phyloP scores from a whole-genome alignment of 768 basidiomycete genomes.

The Polyporus arcularius region DNA sequence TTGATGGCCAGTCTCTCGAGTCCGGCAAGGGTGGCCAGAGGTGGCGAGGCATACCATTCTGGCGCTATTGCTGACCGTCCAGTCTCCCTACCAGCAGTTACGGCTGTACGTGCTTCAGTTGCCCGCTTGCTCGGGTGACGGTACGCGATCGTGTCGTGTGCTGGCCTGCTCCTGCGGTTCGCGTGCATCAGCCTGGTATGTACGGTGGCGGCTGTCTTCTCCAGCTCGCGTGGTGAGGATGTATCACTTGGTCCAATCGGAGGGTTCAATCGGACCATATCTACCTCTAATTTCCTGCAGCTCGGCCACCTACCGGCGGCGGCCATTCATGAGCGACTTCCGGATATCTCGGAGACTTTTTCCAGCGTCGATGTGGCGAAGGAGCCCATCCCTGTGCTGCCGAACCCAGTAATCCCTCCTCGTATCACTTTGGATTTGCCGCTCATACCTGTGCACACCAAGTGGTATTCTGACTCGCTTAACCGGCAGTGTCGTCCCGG shows the following conservation, averaged over 20 bases:
- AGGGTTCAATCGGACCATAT: conserved; percentile 85
- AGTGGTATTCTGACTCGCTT: conserved; percentile 99
- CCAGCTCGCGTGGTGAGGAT: conserved; percentile 93
- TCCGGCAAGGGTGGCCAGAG: conserved; percentile 99
- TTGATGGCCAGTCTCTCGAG: conserved; percentile 96
- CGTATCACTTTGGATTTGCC: background rate
- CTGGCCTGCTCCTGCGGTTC: conserved; percentile 96
- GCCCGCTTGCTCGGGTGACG: conserved; percentile 98
- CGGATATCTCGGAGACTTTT: conserved; percentile 99
- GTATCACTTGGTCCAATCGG: conserved; percentile 95
- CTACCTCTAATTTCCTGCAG: conserved; percentile 62
- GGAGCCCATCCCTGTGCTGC: conserved; percentile 97
- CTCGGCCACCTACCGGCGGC: conserved; percentile 96
- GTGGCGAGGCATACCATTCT: conserved; percentile 98
- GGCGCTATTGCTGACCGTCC: conserved; percentile 97
- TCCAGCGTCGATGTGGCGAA: conserved; percentile 99
- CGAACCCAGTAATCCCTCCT: conserved; percentile 81
- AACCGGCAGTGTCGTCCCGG: conserved; percentile 94
- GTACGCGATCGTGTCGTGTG: conserved; percentile 97
- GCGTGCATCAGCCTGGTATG: conserved; percentile 99
- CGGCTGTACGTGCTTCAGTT: conserved; percentile 97
- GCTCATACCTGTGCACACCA: conserved; percentile 54
- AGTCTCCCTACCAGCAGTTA: conserved; percentile 98
- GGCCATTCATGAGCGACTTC: conserved; percentile 92
- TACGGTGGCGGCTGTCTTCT: conserved; percentile 95